A percentile compares a stretch with the other conserved stretches of the same genome.
phyloP scores from a whole-genome alignment of 1,284 basidiomycete species.

The Athelia sp. region DNA sequence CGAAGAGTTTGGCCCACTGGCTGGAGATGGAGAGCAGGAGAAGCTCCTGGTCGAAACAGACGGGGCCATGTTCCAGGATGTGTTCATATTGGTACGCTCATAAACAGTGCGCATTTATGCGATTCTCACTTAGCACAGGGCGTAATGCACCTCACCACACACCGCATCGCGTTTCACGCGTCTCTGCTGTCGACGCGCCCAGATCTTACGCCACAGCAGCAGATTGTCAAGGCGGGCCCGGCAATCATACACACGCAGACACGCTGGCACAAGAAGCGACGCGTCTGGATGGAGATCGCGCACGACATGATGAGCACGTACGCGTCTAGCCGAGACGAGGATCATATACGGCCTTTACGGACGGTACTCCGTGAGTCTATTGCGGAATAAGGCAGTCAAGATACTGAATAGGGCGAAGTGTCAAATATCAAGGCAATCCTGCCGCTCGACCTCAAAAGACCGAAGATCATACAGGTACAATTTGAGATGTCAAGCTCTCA shows the following conservation, averaged over 20 bases:
- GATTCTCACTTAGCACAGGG: slow-evolving; percentile 30
- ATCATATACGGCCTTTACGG: slow-evolving; percentile 47
- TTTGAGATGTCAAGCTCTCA: slow-evolving; percentile 25
- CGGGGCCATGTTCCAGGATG: slow-evolving; percentile 39
- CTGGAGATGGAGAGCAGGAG: slow-evolving; percentile 36
- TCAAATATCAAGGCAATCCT: slow-evolving; percentile 35
- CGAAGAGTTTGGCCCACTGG: slow-evolving; percentile 44
- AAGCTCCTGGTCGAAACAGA: slow-evolving; percentile 50
- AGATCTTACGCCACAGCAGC: slow-evolving; percentile 21
- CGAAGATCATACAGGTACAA: slow-evolving; percentile 35
- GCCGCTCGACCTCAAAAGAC: slow-evolving; percentile 39
- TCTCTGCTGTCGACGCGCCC: slow-evolving; percentile 46
- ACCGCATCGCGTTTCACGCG: slow-evolving; percentile 63
- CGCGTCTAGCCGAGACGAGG: slow-evolving; percentile 49
- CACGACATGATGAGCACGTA: slow-evolving; percentile 60
- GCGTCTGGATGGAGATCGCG: slow-evolving; percentile 63
- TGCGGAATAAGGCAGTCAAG: slow-evolving; percentile 4
- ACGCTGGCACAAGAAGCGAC: slow-evolving; percentile 34
- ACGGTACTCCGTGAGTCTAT: slow-evolving; percentile 45
- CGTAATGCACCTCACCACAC: slow-evolving; percentile 62
- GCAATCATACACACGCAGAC: slow-evolving; percentile 43
- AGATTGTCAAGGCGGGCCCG: slow-evolving; percentile 47
- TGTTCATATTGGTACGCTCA: slow-evolving; percentile 40
- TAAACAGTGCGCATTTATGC: slow-evolving; percentile 4
- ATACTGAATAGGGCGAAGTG: slow-evolving; percentile 26